Evolutionary conservation across 179 eudicot genomes (phyloP), one percentile per base, ranked within the genome.

Genomic region (Beta macrorhiza): DNA sequence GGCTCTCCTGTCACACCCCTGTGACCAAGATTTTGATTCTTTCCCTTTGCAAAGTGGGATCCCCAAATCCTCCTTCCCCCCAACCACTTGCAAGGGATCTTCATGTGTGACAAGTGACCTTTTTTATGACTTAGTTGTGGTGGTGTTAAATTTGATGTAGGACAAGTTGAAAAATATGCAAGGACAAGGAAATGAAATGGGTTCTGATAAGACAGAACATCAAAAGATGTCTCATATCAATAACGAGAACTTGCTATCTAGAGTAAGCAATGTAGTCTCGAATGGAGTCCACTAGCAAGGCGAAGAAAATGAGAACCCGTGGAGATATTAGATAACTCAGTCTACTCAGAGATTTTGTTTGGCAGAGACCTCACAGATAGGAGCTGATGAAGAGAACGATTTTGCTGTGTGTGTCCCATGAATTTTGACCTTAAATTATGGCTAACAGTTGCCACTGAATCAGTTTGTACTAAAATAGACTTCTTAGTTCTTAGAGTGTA

Each of bases 201-300:
- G 15, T 55, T 52, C 81, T 44, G 78, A 72, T n/a, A 84, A 81
- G 73, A 73, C 72, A 19, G 88, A 79, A 25, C 84, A 86, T 42
- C 78, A 68, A 78, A 87, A 84, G 78, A 84, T 63, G 8, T 55
- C 82, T 47, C 91, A 89, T 4, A 78, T 89, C 44, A 86, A 86
- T 59, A 93, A 95, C 0, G 96, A 90, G 80, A 89, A 94, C 83
- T 81, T 94, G 65, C 89, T 90, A 42, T 87, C 93, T 16, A 89
- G 87, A 86, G 94, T 94, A 44, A 81, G 93, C 82, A 89, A 87
- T 74, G 70, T 91, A 3, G 85, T 86, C 56, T 87, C 91, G 7
- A 82, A 84, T 59, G 83, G 83, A 75, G 78, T 72, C n/a, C 81
- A 76, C 44, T 80, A 82, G 74, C 81, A 29, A 79, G 71, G 57